Evolutionary conservation across 139 green algal genomes (phyloP).

Genomic region (Ettlia oleoabundans): DNA sequence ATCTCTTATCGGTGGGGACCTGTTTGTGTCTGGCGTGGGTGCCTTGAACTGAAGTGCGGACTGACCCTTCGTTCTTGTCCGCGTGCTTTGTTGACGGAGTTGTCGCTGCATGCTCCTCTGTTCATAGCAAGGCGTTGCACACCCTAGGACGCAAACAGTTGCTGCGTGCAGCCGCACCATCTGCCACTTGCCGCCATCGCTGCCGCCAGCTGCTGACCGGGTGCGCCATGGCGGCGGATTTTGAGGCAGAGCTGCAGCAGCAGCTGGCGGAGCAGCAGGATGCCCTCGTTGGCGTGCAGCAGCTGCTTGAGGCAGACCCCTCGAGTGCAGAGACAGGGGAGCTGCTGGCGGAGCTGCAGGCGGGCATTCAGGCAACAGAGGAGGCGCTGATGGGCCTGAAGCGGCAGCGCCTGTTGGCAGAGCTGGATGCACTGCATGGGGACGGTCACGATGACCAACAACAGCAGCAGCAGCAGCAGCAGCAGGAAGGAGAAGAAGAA

Average conservation of each 20-base stretch:
- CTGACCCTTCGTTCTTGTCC: too few species aligned
- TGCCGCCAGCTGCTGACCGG: not conserved
- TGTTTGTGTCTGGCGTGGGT: too few species aligned
- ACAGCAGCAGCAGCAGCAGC: not conserved
- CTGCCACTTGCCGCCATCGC: not conserved
- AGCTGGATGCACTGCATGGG: constrained; percentile 8
- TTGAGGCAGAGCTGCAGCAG: constrained; percentile 27
- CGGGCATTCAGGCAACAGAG: not conserved
- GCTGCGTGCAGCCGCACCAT: too few species aligned
- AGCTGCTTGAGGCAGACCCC: not conserved
- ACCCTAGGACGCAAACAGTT: too few species aligned
- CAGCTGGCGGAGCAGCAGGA: constrained; percentile 33
- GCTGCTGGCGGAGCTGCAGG: constrained; percentile 23
- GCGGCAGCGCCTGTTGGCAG: constrained; percentile 12
- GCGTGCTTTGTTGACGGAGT: too few species aligned
- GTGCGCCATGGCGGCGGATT: not conserved
- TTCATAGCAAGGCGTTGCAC: too few species aligned
- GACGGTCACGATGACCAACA: too few species aligned
- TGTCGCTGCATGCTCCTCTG: too few species aligned
- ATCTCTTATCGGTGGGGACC: too few species aligned
- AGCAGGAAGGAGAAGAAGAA: too few species aligned
- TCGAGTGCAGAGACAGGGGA: not conserved
- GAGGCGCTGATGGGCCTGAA: constrained; percentile 20
- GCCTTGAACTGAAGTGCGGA: too few species aligned
- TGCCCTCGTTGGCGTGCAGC: not conserved